Evolutionary conservation across 78 protist species (phyloP).

Genomic region (Dictyostelium firmibasis): DNA sequence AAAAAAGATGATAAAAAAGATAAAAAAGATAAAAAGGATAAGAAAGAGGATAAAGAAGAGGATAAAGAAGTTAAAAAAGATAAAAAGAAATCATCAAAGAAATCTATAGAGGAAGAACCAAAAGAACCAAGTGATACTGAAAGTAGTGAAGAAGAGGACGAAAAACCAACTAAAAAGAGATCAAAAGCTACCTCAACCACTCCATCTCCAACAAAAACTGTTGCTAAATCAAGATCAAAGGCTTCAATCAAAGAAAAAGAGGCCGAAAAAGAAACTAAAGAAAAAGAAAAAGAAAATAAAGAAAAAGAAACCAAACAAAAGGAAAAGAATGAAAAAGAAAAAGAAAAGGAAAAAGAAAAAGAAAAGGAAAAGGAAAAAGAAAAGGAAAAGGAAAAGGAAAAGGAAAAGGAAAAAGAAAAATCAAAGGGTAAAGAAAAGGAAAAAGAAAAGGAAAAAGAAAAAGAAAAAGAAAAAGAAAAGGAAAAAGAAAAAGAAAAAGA

Average conservation of each 20-base stretch:
- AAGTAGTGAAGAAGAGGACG: neutral
- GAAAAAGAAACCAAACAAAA: neutral
- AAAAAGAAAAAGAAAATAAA: neutral
- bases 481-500: neutral
- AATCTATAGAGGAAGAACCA: neutral
- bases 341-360: neutral
- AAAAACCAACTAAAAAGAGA: neutral
- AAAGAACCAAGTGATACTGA: neutral
- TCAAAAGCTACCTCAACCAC: neutral
- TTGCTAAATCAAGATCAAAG: too few relatives aligned
- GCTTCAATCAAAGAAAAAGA: too few relatives aligned
- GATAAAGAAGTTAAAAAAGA: neutral
- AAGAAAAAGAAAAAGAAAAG: neutral
- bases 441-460: neutral
- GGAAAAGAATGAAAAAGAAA: neutral
- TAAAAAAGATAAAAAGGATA: neutral
- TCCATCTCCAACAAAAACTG: neutral
- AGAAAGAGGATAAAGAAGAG: neutral
- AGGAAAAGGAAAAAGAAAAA: neutral
- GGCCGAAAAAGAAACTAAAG: neutral
- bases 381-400: neutral
- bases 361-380: neutral
- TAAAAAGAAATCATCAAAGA: neutral
- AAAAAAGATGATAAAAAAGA: neutral
- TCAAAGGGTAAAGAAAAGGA: neutral